Base-by-base conservation (phyloP, 169 alveolate genomes). In the Cryptosporidium tyzzeri region DNA sequence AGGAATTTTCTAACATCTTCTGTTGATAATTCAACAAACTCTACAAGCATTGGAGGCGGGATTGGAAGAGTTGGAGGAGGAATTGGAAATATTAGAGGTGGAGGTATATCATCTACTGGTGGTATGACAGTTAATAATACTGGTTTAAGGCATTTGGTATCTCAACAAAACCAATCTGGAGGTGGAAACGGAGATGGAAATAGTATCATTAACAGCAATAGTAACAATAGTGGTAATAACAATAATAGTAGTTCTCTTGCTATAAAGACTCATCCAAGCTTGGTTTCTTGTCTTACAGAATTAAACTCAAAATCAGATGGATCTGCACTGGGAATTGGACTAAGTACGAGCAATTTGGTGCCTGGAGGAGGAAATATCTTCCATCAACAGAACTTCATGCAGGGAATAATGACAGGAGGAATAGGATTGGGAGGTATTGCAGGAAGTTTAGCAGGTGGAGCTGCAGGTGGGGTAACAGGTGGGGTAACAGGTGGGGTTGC, bases 271-370 rank as follows among this genome's bases (percentile, higher is more conserved):
- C 80, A 69, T 37, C 80, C 80, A 33, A 69, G 33, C 18, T 39
- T 69, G n/a, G 58, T 69, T 33, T 69, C 80, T 35, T 69, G 80
- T 69, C 80, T 69, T 69, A 39, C 80, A 23, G 80, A 69, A 10
- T 5, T 69, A 0, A 69, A 69, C 8, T 21, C 67, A 3, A 55
- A 55, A 21, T 55, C 67, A 3, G 67, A 55, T n/a, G 67, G 67
- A 26, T 55, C 67, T 26, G 67, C 9, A 55, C 35, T 55, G 35
- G 67, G 67, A 9, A 23, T n/a, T 21, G 67, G 67, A 5, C 3
- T n/a, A 5, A 48, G 18, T 16, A 14, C 55, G 6, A 3, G 23
- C 0, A 48, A 14, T 12, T 48, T 48, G 23, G 21, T n/a, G 23
- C 55, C 21, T 2, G 55, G 55, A 10, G 55, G 55, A 48, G 55